Evolutionary conservation across 306 rosid genomes (phyloP).

Genomic region (Fagus sylvatica): DNA sequence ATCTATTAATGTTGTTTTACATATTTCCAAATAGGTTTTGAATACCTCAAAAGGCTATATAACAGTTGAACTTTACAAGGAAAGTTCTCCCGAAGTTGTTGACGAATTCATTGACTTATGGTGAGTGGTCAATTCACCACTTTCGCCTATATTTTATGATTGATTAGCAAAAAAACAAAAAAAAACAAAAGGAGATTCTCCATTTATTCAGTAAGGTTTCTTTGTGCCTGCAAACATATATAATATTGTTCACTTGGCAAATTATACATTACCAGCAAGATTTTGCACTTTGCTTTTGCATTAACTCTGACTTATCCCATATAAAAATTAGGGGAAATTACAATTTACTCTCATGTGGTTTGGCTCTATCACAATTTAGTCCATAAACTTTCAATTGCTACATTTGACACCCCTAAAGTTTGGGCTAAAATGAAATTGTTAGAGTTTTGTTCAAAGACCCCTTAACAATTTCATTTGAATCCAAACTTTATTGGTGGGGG

Average conservation of each 20-base stretch:
- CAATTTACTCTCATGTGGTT: too few species aligned
- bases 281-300: not conserved
- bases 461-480: too few species aligned
- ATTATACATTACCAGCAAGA: not conserved
- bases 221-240: not conserved
- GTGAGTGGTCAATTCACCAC: constrained; percentile 51
- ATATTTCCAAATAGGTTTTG: constrained; percentile 48
- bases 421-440: too few species aligned
- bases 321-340: not conserved
- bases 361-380: too few species aligned
- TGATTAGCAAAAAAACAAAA: not conserved
- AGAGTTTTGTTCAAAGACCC: too few species aligned
- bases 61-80: constrained; percentile 71
- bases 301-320: not conserved
- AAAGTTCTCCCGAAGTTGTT: constrained; percentile 91
- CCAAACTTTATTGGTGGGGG: too few species aligned
- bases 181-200: not conserved
- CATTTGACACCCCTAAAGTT: too few species aligned
- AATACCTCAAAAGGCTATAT: constrained; percentile 88
- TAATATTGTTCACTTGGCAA: not conserved
- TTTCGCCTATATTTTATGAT: not conserved
- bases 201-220: not conserved
- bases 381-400: too few species aligned
- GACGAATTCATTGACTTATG: constrained; percentile 95
- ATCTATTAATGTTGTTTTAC: constrained; percentile 13